Base-by-base conservation (phyloP, 192 early-diverging fungal species). In the Bifiguratus adelaidae region DNA sequence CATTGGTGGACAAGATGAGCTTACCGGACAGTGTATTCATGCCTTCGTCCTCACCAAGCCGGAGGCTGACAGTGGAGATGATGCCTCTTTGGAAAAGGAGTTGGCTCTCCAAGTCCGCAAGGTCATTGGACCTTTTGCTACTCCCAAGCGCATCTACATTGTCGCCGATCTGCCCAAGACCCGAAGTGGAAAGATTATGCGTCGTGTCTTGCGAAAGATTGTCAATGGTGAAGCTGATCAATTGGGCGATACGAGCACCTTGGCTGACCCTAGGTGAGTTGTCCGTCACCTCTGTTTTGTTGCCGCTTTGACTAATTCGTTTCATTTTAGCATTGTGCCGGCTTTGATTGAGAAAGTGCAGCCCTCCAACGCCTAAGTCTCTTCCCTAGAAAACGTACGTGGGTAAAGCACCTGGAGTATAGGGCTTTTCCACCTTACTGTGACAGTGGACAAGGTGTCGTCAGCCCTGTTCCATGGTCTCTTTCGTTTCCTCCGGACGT, bases 101-200 rank as follows among this genome's bases (percentile, higher is more conserved):
- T 63, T 97, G 30, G 66, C 76, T 22, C 49, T 73, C 20, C 85
- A 90, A 48, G 83, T 97, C 7, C 85, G 90, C 42, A 73, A 81
- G 33, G 81, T 81, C 48, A 95, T 97, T 68, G 94, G 91, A 2
- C 85, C 94, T 13, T 93, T 97, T 52, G 92, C 92, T 37, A 77
- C 85, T 5, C 92, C 94, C 20, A 91, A 90, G 65, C 67, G 72
- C 30, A 80, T 97, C 24, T 78, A 94, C 46, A 54, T 95, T 47
- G 83, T 88, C 4, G 70, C 70, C 18, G 92, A 92, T 63, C 70
- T 96, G 47, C 92, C 94, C 58, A 95, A 97, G 76, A 97, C 94
- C 20, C 78, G 92, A 21, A 85, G 81, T 26, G 94, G 94, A 41
- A 97, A 97, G 73, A 90, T 97, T 59, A 93, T 97, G 85, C 77